Base-by-base conservation (phyloP, 1,284 basidiomycete species). In the Papiliotrema laurentii region DNA sequence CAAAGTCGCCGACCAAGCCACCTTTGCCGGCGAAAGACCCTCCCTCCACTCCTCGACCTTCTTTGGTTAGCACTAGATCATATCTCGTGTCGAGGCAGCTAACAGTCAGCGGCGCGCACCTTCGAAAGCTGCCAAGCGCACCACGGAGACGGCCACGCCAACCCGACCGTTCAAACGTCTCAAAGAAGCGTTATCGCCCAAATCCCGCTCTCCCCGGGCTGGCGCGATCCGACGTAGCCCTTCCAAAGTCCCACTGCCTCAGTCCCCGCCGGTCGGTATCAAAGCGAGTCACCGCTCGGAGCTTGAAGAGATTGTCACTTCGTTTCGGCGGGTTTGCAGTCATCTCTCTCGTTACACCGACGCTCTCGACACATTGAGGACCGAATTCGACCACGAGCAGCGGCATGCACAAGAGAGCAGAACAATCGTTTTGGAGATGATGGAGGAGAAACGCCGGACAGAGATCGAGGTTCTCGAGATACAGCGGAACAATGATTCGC, bases 161-260 rank as follows among this genome's bases (percentile, higher is more conserved):
- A 25, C 24, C 11, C 45, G 45, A n/a, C 45, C 45, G 6, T 25
- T 47, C 22, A 47, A 47, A 28, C 45, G 45, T 3, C 37, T 47
- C 19, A 10, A 27, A 24, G 45, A 38, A 30, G 45, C 36, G 10
- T 30, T 47, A 9, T 7, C 45, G 3, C 24, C 14, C 36, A 16
- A 7, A 47, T 22, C 35, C 26, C 16, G 36, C 5, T 43, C 41
- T 10, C 41, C 41, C 6, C 19, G 25, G 7, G 7, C n/a, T n/a
- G n/a, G n/a, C n/a, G n/a, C n/a, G n/a, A n/a, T 31, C 27, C 35
- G 4, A 7, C 45, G 36, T 9, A 19, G 33, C n/a, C 45, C 45
- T 6, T 11, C 25, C 36, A 47, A 30, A 24, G 24, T 39, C 25
- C 26, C 45, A 3, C 10, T 38, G 30, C 36, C 45, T 14, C 6